Evolutionary conservation across 495 filamentous ascomycete species (phyloP).

Genomic region (Aspergillus sparsus): DNA sequence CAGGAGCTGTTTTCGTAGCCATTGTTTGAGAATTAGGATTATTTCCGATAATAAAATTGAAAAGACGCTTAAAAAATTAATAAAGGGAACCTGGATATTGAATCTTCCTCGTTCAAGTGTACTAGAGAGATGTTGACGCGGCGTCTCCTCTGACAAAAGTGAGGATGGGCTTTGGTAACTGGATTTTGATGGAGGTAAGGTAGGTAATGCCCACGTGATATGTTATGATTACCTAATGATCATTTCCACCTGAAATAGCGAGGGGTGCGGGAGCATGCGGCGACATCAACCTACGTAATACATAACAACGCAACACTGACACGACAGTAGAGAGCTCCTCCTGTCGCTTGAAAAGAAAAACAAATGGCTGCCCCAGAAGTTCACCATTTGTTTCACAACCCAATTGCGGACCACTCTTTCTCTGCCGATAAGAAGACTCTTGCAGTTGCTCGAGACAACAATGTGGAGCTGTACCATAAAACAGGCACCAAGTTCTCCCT

Average conservation of each 20-base stretch:
- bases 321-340: conserved; percentile 99
- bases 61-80: background rate
- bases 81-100: background rate
- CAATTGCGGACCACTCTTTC: conserved; percentile 97
- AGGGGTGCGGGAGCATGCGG: background rate
- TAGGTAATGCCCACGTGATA: background rate
- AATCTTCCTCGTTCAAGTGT: too few species aligned
- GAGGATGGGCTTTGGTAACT: background rate
- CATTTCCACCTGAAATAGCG: background rate
- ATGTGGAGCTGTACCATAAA: conserved; percentile 82
- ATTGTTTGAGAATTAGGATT: conserved; percentile 27
- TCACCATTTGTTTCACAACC: conserved; percentile 94
- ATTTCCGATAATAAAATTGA: background rate
- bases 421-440: conserved; percentile 86
- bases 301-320: conserved; percentile 4
- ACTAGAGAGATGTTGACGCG: background rate
- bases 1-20: conserved; percentile 40
- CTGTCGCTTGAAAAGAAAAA: conserved; percentile 60
- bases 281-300: conserved; percentile 1
- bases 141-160: background rate
- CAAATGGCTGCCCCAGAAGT: conserved; percentile 84
- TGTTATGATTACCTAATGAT: background rate
- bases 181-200: background rate
- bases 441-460: conserved; percentile 87
- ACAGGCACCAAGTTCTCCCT: conserved; percentile 76